Percentiles rank a stretch among this genome's conserved stretches.
Conservation (phyloP, 257 asterid species). For the Coffea canephora region DNA sequence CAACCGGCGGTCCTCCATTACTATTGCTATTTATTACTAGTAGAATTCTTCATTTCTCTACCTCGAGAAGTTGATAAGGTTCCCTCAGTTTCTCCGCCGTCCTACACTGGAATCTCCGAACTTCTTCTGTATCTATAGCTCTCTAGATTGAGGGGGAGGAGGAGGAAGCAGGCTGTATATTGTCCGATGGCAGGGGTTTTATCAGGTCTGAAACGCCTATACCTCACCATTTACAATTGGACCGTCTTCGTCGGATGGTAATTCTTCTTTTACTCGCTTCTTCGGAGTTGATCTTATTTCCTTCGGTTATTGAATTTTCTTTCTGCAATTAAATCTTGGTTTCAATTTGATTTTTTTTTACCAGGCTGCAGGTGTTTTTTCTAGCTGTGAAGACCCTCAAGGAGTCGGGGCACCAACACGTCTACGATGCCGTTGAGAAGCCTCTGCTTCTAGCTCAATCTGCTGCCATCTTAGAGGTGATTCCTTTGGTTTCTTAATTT, state of each 20-base stretch:
- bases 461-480: conserved; percentile 73
- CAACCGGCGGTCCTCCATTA: no score
- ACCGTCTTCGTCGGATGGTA: conserved; percentile 76
- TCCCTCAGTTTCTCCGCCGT: no score
- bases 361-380: conserved; percentile 69
- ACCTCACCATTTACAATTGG: conserved; percentile 48
- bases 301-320: background rate
- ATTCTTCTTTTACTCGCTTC: background rate
- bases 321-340: no score
- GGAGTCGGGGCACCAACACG: conserved; percentile 64
- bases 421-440: conserved; percentile 72
- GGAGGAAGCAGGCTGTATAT: no score
- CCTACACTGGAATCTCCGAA: no score
- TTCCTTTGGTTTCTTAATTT: background rate
- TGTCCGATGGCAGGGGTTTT: no score
- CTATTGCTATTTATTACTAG: no score
- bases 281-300: background rate
- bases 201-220: no score
- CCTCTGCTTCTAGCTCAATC: conserved; percentile 84
- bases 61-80: no score
- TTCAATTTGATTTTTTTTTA: background rate
- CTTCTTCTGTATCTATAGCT: no score
- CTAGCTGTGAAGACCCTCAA: conserved; percentile 52
- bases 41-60: no score
- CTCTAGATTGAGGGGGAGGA: no score